Base-by-base conservation (phyloP, 768 basidiomycete genomes). In the Leccinum incarnatum region DNA sequence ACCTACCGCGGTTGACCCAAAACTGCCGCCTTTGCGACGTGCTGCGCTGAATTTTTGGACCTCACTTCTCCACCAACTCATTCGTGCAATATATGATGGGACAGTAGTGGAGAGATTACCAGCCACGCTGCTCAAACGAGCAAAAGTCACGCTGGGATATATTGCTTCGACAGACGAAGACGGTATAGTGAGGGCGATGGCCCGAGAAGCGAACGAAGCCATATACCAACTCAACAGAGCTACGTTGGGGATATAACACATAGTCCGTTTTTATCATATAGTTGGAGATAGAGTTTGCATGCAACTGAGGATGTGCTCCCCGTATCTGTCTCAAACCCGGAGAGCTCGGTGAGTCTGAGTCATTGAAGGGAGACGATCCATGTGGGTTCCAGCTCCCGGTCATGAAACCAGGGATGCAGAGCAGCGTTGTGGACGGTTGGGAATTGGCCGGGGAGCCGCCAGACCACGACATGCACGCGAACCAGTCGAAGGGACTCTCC, bases 251-350 rank as follows among this genome's bases (percentile, higher is more conserved):
- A 51, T 67, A 40, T 64, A 65, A 15, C 42, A 40, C 46, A 27
- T 42, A 34, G 36, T 46, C 3, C 9, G 14, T 63, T 10, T 7
- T n/a, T 51, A 51, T 49, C 5, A 27, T 49, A 48, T 14, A 46
- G 19, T 11, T 21, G 45, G 2, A 2, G 5, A 4, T 32, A 17
- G 12, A 40, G 4, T 8, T 1, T 30, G 11, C 25, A 21, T 21
- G 51, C 12, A 8, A 29, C n/a, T 27, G 56, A 49, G 19, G 3
- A 68, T 73, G 70, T 73, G 40, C 57, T 78, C 91, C 89, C 82
- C 93, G 92, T 93, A 95, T 94, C 93, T 95, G 93, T 95, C 93
- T 84, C 87, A 88, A 78, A 78, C 76, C 78, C 77, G 75, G 85
- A 76, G 62, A 68, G 76, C 82, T 90, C 69, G 58, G 73, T 75